Conservation (phyloP, 148 eudicot genomes). For the Gaultheria prostrata region DNA sequence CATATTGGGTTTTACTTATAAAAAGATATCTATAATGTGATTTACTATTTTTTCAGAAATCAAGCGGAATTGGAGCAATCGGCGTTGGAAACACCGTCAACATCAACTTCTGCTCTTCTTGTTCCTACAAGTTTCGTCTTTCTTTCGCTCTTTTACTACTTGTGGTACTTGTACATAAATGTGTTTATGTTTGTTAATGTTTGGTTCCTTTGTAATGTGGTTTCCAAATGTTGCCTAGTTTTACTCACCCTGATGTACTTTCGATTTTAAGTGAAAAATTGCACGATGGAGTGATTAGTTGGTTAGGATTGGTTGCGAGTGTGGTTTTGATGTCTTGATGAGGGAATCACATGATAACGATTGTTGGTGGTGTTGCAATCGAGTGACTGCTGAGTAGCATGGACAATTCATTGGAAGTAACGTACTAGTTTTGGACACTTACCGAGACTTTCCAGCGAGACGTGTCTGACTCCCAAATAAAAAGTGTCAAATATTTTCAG, state of each 20-base stretch:
- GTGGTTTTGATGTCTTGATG: not conserved
- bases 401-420: not conserved
- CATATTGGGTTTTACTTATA: not conserved
- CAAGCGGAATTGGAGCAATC: slow-evolving; percentile 38
- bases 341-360: not conserved
- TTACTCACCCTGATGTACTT: not conserved
- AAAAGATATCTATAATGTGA: not conserved
- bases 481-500: not conserved
- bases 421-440: not conserved
- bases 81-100: slow-evolving; percentile 60
- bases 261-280: not conserved
- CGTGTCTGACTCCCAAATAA: not conserved
- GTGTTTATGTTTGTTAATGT: not conserved
- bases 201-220: not conserved
- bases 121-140: slow-evolving; percentile 53
- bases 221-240: not conserved
- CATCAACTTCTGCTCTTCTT: slow-evolving; percentile 73
- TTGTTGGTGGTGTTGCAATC: not conserved
- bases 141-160: not conserved
- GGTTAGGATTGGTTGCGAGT: not conserved
- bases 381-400: not conserved
- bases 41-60: slow-evolving; percentile 24
- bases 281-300: not conserved
- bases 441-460: not conserved
- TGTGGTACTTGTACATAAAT: not conserved